Evolutionary conservation across 176 grass and related monocot genomes (phyloP), one percentile per base, ranked within the genome.

Genomic region (Leersia perrieri): DNA sequence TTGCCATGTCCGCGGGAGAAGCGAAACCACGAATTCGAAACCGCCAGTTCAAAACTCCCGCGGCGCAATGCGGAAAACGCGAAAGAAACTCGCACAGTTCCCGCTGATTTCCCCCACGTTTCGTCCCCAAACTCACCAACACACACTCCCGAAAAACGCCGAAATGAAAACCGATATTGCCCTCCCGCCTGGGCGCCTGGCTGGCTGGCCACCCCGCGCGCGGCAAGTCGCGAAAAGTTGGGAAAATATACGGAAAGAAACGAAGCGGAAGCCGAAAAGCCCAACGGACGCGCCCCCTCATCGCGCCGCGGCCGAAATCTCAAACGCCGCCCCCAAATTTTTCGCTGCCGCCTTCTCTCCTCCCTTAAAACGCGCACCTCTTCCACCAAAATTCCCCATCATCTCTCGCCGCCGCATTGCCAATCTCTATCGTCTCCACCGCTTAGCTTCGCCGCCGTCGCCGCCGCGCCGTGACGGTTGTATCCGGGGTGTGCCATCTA

Each of bases 261-360:
- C 78, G 23, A 63, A 75, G 63, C 28, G 72, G 55, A 66, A 53
- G 16, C 33, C 57, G 44, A 69, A 80, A 79, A 68, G n/a, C n/a
- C n/a, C n/a, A n/a, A n/a, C n/a, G n/a, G n/a, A n/a, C 38, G 25
- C 8, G 20, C 34, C 66, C 14, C 20, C 7, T 3, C 10, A 0
- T 49, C 20, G 66, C 53, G 72, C 31, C n/a, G 26, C 62, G 57
- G 28, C 60, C 45, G 44, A 66, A 66, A 83, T 73, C 74, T 82
- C 85, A 57, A 77, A 32, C 31, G 20, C 53, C 53, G 30, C 14
- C 41, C 72, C 73, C 22, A 29, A 76, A 44, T 55, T 34, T 74
- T 63, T 79, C 71, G 27, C 63, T 63, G 71, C 77, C 87, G 87
- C 82, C 77, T 57, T 30, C 33, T 76, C 82, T 20, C 15, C 60